Percentiles rank a stretch among this genome's conserved stretches.
Evolutionary conservation across 768 basidiomycete genomes (phyloP).

Genomic region (Collybia sp.): DNA sequence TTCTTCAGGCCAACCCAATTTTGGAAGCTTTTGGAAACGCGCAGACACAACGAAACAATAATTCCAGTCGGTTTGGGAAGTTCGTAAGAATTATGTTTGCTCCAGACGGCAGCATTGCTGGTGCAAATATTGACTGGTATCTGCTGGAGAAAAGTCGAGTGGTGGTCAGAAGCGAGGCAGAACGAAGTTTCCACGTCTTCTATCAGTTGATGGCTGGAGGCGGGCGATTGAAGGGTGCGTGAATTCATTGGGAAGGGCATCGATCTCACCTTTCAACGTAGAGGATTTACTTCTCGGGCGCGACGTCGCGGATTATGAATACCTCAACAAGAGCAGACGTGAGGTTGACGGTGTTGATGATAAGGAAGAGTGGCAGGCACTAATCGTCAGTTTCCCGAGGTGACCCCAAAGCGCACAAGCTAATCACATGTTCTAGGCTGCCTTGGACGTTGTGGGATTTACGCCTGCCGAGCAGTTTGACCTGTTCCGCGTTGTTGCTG

Average conservation of each 20-base stretch:
- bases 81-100: slow-evolving; percentile 96
- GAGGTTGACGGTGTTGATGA: slow-evolving; percentile 98
- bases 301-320: slow-evolving; percentile 79
- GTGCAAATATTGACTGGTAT: slow-evolving; percentile 99
- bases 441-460: slow-evolving; percentile 89
- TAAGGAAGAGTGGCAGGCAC: slow-evolving; percentile 75
- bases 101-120: slow-evolving; percentile 90
- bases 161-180: slow-evolving; percentile 80
- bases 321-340: slow-evolving; percentile 81
- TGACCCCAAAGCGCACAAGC: too few relatives aligned
- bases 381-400: slow-evolving; percentile 50
- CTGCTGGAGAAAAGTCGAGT: slow-evolving; percentile 96
- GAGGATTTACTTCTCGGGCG: slow-evolving; percentile 74
- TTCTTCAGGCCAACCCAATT: slow-evolving; percentile 96
- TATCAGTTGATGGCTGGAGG: slow-evolving; percentile 89
- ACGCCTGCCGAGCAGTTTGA: slow-evolving; percentile 80
- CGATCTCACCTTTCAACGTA: slow-evolving; percentile 17
- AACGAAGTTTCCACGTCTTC: slow-evolving; percentile 95
- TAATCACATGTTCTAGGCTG: slow-evolving; percentile 39
- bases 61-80: slow-evolving; percentile 98
- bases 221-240: slow-evolving; percentile 61
- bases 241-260: background rate
- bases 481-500: slow-evolving; percentile 90
- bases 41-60: slow-evolving; percentile 97
- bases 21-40: slow-evolving; percentile 98